Base-by-base conservation (phyloP, 352 stramenopile species). In the Albugo laibachii region DNA sequence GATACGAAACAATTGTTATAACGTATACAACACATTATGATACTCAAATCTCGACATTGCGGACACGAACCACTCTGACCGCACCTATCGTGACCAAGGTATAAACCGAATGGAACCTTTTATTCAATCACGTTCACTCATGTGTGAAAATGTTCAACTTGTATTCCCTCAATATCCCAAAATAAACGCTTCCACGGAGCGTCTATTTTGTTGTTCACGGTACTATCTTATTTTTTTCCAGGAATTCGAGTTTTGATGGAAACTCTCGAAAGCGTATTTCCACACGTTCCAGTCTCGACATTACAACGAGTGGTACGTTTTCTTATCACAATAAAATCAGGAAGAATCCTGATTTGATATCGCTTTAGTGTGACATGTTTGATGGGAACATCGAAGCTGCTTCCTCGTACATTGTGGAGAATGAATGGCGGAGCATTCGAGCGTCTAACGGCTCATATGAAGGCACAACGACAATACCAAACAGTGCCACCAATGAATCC, bases 381-480 rank as follows among this genome's bases (percentile, higher is more conserved):
- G 63, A 74, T 43, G 44, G 65, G 14, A 74, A 54, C 38, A 58
- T 80, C 15, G 64, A 69, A 20, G 44, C 66, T 13, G 69, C 69
- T 8, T 78, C 69, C 37, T 52, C 67, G 41, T 80, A 65, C 61
- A 58, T 80, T 10, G 21, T 78, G 8, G 66, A 78, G 50, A 72
- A 80, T 49, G 62, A 73, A 54, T 80, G 66, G 69, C 58, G 18
- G 38, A 31, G 12, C 36, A 50, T 11, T 34, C 49, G 21, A 18
- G 35, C 13, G 27, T 46, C 35, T 15, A 35, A 39, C 27, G 55
- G 53, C 14, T 11, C 10, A 18, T 1, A 18, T 35, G 15, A 18
- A 36, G 0, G 39, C 43, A 24, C 31, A 45, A 0, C 39, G 52
- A 8, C 38, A 49, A 2, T 47, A 44, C 2, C 52, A 52, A 1